A percentile compares a stretch with the other conserved stretches of the same genome.
Evolutionary conservation across 441 rosid species (phyloP).

Genomic region (Populus hybrid): DNA sequence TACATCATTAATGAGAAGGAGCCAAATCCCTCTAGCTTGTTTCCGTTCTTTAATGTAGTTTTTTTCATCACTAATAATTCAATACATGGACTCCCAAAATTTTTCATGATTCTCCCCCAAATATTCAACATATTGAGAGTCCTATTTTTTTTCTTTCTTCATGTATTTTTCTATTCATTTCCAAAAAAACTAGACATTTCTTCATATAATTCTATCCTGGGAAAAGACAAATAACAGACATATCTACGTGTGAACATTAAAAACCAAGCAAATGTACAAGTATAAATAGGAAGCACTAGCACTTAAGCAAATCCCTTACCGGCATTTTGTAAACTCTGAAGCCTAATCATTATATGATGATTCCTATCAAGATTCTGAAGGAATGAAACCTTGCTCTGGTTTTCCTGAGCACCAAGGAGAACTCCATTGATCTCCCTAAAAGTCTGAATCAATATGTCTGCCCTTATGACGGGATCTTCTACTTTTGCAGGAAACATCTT

Average conservation of each 20-base stretch:
- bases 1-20: background rate
- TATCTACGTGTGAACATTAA: background rate
- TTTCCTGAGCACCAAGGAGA: constrained; percentile 47
- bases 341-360: constrained; percentile 51
- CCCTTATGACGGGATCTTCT: constrained; percentile 85
- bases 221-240: background rate
- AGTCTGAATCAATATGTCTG: constrained; percentile 81
- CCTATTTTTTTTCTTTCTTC: background rate
- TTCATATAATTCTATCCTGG: background rate
- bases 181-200: background rate
- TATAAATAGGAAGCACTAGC: background rate
- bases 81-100: no score
- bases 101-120: background rate
- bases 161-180: background rate
- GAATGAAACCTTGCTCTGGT: constrained; percentile 43
- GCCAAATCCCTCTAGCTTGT: background rate
- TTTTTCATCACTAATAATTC: background rate
- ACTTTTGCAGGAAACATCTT: constrained; percentile 88
- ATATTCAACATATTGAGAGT: background rate
- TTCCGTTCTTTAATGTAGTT: background rate
- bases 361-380: constrained; percentile 64
- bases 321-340: constrained; percentile 57
- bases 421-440: constrained; percentile 72
- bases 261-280: background rate
- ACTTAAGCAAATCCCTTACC: constrained; percentile 40